Evolutionary conservation across 179 eudicot genomes (phyloP).

Genomic region (Amaranthus tricolor): DNA sequence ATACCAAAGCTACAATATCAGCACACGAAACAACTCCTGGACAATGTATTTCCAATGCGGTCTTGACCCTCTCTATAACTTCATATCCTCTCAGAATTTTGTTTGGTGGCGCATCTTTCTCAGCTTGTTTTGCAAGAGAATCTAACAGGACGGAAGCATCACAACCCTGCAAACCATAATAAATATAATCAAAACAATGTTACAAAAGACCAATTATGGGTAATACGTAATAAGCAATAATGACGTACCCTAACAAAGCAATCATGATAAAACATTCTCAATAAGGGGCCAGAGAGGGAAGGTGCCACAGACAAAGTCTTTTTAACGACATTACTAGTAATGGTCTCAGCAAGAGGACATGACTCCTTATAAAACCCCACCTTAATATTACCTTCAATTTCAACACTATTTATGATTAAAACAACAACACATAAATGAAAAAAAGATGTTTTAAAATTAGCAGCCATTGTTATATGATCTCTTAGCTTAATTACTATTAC

Average conservation of each 20-base stretch:
- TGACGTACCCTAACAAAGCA: constrained; percentile 37
- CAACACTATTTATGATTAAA: no score
- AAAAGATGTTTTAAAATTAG: no score
- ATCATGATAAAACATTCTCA: constrained; percentile 40
- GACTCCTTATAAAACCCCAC: constrained; percentile 32
- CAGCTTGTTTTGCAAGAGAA: constrained; percentile 28
- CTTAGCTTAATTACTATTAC: no score
- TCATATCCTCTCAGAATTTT: constrained; percentile 30
- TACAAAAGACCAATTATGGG: no score
- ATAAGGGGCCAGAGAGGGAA: constrained; percentile 35
- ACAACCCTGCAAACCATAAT: constrained; percentile 30
- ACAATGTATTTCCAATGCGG: constrained; percentile 36
- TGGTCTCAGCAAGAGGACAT: constrained; percentile 36
- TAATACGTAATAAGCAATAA: not conserved
- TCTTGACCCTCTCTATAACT: constrained; percentile 38
- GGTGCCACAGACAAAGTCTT: constrained; percentile 21
- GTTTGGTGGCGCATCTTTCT: constrained; percentile 38
- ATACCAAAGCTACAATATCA: constrained; percentile 37
- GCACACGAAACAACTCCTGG: constrained; percentile 56
- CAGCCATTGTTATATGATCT: no score
- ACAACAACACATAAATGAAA: no score
- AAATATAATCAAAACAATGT: not conserved
- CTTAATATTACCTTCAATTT: not conserved
- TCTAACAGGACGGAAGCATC: constrained; percentile 38
- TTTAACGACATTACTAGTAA: constrained; percentile 16